These are phyloP conservation scores for Crithidia expoeki DNA, from an alignment of 208 protist species.

Conservation along the genomic window DNA sequence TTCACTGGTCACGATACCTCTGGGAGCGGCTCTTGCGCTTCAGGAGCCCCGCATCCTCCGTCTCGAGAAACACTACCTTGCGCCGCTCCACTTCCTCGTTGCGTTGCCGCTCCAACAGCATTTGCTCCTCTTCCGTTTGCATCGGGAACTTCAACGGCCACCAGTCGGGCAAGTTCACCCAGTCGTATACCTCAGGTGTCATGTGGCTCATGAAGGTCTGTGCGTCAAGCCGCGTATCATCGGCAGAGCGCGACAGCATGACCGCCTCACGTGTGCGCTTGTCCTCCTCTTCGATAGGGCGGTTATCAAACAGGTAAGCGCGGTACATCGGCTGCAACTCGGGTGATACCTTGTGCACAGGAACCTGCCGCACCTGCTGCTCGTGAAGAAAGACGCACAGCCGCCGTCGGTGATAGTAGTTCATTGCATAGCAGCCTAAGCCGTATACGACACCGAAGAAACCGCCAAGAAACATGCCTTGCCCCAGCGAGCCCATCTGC, in stretches of 20 bases:
- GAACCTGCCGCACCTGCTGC: conserved; percentile 81
- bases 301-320: conserved; percentile 81
- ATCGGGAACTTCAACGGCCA: conserved; percentile 84
- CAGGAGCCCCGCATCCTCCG: conserved; percentile 70
- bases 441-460: conserved; percentile 79
- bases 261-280: conserved; percentile 51
- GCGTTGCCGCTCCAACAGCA: conserved; percentile 77
- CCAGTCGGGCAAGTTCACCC: conserved; percentile 91
- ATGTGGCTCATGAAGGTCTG: conserved; percentile 80
- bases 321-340: conserved; percentile 88
- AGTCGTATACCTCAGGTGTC: conserved; percentile 86
- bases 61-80: conserved; percentile 66
- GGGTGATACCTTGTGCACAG: conserved; percentile 80
- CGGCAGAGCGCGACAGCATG: conserved; percentile 47
- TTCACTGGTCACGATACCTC: conserved; percentile 67
- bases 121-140: conserved; percentile 80
- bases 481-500: conserved; percentile 70
- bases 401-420: conserved; percentile 73
- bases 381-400: conserved; percentile 71
- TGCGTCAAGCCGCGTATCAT: conserved; percentile 74
- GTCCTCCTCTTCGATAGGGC: conserved; percentile 77
- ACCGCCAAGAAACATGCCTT: conserved; percentile 75
- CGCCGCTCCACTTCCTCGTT: conserved; percentile 81
- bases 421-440: conserved; percentile 69
- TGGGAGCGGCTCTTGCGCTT: conserved; percentile 79